These are phyloP conservation scores for Tylopilus felleus DNA, from an alignment of 768 basidiomycete species.

Conservation along the genomic window DNA sequence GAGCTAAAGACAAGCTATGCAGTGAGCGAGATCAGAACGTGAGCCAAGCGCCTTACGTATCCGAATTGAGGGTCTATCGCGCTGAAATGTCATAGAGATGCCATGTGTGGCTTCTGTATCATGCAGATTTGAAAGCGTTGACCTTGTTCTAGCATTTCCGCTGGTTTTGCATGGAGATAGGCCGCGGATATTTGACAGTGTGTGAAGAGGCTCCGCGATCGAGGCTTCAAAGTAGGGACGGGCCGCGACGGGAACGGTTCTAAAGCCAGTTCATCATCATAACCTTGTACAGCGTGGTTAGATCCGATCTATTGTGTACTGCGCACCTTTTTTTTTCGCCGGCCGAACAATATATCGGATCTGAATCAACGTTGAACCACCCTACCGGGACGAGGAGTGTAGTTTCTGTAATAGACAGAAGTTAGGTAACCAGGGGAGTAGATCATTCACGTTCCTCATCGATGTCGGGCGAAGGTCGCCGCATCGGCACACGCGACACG, in stretches of 20 bases:
- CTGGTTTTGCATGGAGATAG: background rate
- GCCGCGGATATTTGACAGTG: slow-evolving; percentile 9
- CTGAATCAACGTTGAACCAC: slow-evolving; percentile 5
- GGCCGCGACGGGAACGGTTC: slow-evolving; percentile 24
- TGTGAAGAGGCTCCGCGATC: background rate
- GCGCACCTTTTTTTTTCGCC: slow-evolving; percentile 5
- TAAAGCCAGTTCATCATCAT: slow-evolving; percentile 1
- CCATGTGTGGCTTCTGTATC: too few relatives aligned
- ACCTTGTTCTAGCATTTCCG: background rate
- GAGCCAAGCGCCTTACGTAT: background rate
- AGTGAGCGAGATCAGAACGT: background rate
- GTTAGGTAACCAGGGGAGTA: slow-evolving; percentile 16
- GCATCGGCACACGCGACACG: slow-evolving; percentile 23
- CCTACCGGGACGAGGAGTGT: slow-evolving; percentile 1
- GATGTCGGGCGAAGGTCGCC: slow-evolving; percentile 18
- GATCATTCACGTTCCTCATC: slow-evolving; percentile 10
- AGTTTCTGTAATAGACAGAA: slow-evolving; percentile 7
- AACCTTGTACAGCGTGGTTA: slow-evolving; percentile 2
- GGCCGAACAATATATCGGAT: slow-evolving; percentile 9
- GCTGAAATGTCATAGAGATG: background rate
- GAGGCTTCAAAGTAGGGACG: background rate
- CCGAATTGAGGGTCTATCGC: background rate
- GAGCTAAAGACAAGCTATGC: background rate
- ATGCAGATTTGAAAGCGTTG: background rate
- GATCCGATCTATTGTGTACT: slow-evolving; percentile 17